Evolutionary conservation across 2,329 filamentous ascomycete genomes (phyloP).

Genomic region (Juglanconis oblonga): DNA sequence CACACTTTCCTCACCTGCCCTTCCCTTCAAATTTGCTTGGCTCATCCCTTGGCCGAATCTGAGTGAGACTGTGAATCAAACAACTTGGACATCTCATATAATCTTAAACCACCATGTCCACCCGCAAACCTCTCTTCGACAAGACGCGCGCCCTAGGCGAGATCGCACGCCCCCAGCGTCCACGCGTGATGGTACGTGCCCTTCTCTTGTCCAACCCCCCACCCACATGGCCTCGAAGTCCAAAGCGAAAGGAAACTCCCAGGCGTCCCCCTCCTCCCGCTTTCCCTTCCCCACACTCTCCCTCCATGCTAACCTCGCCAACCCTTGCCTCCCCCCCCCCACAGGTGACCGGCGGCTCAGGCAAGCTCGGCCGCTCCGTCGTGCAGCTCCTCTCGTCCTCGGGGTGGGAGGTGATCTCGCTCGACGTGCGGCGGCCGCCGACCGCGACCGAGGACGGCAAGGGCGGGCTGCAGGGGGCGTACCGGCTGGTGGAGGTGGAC

Average conservation of each 20-base stretch:
- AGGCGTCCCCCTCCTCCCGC: too few species aligned
- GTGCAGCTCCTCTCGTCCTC: slow-evolving; percentile 3
- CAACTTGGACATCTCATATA: too few species aligned
- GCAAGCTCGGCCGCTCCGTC: slow-evolving; percentile 14
- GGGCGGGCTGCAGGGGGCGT: slow-evolving; percentile 16
- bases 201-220: too few species aligned
- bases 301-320: background rate
- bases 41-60: too few species aligned
- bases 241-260: too few species aligned
- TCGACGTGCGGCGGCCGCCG: slow-evolving; percentile 14
- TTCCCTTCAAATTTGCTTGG: too few species aligned
- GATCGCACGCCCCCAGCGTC: slow-evolving; percentile 6
- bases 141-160: slow-evolving; percentile 13
- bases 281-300: background rate
- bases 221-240: too few species aligned
- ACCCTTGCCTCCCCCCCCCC: background rate
- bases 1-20: too few species aligned
- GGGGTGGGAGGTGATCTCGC: slow-evolving; percentile 15
- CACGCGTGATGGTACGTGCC: slow-evolving; percentile 6
- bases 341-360: slow-evolving; percentile 15
- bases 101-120: background rate
- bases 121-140: slow-evolving; percentile 8
- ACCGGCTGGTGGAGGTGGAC: slow-evolving; percentile 15
- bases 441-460: slow-evolving; percentile 15
- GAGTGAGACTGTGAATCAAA: too few species aligned